Evolutionary conservation across 2,329 filamentous ascomycete species (phyloP).

Genomic region (Xylariaceae sp.): DNA sequence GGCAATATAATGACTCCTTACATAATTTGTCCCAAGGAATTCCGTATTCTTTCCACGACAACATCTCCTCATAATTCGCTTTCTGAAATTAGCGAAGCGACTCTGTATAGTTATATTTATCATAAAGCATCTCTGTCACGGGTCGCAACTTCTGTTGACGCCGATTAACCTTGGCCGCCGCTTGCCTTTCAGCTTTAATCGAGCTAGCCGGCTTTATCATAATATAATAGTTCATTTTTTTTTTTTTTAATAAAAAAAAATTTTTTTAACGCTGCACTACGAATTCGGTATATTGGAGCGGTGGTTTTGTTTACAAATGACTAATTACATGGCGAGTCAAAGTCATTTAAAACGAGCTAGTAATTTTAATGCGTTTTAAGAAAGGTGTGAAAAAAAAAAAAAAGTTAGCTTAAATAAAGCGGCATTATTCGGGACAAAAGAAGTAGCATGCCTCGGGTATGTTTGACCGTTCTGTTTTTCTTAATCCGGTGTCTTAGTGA

Average conservation of each 20-base stretch:
- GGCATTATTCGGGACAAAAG: too few relatives aligned
- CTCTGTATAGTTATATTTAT: slow-evolving; percentile 23
- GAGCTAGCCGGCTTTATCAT: slow-evolving; percentile 21
- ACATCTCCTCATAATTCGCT: slow-evolving; percentile 17
- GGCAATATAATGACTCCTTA: too few relatives aligned
- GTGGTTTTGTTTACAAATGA: slow-evolving; percentile 20
- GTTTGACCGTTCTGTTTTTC: too few relatives aligned
- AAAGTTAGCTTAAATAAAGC: too few relatives aligned
- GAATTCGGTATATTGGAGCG: slow-evolving; percentile 20
- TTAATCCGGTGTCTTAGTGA: too few relatives aligned
- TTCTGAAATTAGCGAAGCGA: slow-evolving; percentile 8
- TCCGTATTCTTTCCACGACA: slow-evolving; percentile 15
- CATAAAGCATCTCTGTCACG: slow-evolving; percentile 17
- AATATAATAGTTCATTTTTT: slow-evolving; percentile 25
- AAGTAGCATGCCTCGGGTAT: too few relatives aligned
- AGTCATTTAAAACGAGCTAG: slow-evolving; percentile 6
- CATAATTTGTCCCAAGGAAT: slow-evolving; percentile 12
- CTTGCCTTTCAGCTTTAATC: slow-evolving; percentile 11
- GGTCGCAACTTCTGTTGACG: slow-evolving; percentile 18
- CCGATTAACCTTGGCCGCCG: slow-evolving; percentile 20
- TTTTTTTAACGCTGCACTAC: slow-evolving; percentile 16
- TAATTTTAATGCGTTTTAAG: too few relatives aligned
- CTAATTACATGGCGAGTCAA: slow-evolving; percentile 1
- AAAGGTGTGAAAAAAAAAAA: too few relatives aligned
- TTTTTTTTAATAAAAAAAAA: too few relatives aligned